Evolutionary conservation across 768 basidiomycete genomes (phyloP).

Genomic region (Clitopilus passeckerianus): DNA sequence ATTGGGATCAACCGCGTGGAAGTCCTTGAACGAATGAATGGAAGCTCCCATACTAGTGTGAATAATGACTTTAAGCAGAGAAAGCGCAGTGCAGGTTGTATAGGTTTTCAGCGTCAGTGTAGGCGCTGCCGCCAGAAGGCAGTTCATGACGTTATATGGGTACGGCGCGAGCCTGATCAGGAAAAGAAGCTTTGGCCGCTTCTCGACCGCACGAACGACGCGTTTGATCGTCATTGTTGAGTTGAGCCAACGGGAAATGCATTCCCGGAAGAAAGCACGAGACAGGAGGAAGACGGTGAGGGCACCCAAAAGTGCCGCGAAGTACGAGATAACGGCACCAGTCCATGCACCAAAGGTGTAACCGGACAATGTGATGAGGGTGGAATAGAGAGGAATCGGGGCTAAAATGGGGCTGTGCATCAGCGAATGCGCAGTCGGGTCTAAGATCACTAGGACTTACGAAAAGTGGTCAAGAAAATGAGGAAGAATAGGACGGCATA

Average conservation of each 20-base stretch:
- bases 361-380: conserved; percentile 86
- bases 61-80: conserved; percentile 85
- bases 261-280: conserved; percentile 64
- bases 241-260: conserved; percentile 69
- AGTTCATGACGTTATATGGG: conserved; percentile 94
- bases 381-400: conserved; percentile 89
- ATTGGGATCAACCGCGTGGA: conserved; percentile 36
- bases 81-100: conserved; percentile 73
- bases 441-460: conserved; percentile 42
- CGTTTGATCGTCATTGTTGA: conserved; percentile 69
- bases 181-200: conserved; percentile 82
- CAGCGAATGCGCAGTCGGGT: conserved; percentile 1
- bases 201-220: conserved; percentile 83
- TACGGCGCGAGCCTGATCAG: conserved; percentile 91
- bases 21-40: conserved; percentile 78
- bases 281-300: conserved; percentile 80
- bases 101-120: conserved; percentile 78
- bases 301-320: conserved; percentile 81
- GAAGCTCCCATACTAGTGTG: conserved; percentile 87
- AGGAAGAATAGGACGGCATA: conserved; percentile 75
- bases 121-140: conserved; percentile 83
- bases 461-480: conserved; percentile 85
- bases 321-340: conserved; percentile 84
- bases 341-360: conserved; percentile 85
- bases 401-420: conserved; percentile 37